Evolutionary conservation across 805 yeast species (phyloP).

Genomic region (Ogataea henricii): DNA sequence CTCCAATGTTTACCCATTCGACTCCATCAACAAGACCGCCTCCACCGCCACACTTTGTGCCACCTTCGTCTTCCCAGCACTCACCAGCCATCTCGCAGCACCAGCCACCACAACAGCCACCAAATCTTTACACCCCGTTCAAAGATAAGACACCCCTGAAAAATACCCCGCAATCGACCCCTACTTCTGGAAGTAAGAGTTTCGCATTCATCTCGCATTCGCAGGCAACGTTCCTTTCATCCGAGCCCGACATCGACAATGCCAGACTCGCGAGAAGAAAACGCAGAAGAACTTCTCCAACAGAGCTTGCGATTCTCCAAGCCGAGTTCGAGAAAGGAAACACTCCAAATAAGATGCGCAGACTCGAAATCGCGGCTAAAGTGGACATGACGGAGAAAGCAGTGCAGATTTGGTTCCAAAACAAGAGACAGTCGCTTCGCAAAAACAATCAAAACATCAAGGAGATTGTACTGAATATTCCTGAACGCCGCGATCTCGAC

Average conservation of each 20-base stretch:
- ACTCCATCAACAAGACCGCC: constrained; percentile 19
- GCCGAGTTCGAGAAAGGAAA: constrained; percentile 72
- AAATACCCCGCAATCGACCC: constrained; percentile 15
- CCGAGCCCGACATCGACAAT: constrained; percentile 83
- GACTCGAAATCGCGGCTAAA: constrained; percentile 74
- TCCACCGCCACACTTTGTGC: constrained; percentile 14
- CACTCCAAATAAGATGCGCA: constrained; percentile 77
- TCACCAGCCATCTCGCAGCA: constrained; percentile 1
- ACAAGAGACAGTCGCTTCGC: constrained; percentile 82
- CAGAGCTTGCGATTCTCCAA: constrained; percentile 80
- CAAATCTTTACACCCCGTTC: constrained; percentile 7
- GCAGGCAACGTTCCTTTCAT: constrained; percentile 80
- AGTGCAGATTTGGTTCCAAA: constrained; percentile 98
- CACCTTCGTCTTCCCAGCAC: background rate
- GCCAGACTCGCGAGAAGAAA: constrained; percentile 92
- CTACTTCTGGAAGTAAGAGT: constrained; percentile 36
- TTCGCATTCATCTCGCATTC: constrained; percentile 94
- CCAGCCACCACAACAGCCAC: background rate
- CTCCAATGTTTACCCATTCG: constrained; percentile 24
- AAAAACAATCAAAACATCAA: constrained; percentile 38
- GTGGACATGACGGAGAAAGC: constrained; percentile 97
- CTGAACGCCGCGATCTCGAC: constrained; percentile 28
- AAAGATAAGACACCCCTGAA: constrained; percentile 8
- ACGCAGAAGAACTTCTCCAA: constrained; percentile 91
- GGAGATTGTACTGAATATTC: constrained; percentile 33